Evolutionary conservation across 371 early-diverging fungal genomes (phyloP).

Genomic region (Mucor irregularis): DNA sequence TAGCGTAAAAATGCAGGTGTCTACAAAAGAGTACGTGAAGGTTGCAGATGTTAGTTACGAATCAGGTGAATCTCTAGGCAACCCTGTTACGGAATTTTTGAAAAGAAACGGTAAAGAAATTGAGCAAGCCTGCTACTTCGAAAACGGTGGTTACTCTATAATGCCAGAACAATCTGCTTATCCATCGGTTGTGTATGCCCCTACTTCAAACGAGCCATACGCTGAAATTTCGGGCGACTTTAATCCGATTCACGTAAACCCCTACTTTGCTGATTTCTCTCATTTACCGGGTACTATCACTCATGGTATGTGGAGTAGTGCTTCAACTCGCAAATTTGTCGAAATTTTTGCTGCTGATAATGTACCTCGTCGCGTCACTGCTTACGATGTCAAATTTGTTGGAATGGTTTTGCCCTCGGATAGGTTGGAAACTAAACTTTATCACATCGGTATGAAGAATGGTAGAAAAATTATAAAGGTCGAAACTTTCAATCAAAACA

Average conservation of each 20-base stretch:
- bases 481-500: slow-evolving; percentile 87
- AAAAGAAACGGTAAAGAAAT: slow-evolving; percentile 78
- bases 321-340: slow-evolving; percentile 93
- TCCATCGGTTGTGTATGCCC: slow-evolving; percentile 81
- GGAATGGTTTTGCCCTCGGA: slow-evolving; percentile 91
- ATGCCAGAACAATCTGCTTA: slow-evolving; percentile 83
- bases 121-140: slow-evolving; percentile 81
- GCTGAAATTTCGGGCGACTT: slow-evolving; percentile 88
- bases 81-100: slow-evolving; percentile 81
- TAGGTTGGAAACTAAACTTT: slow-evolving; percentile 84
- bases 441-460: slow-evolving; percentile 95
- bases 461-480: slow-evolving; percentile 95
- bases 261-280: slow-evolving; percentile 93
- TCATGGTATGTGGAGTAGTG: slow-evolving; percentile 98
- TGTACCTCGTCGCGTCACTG: slow-evolving; percentile 84
- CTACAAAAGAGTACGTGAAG: slow-evolving; percentile 81
- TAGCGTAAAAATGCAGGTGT: slow-evolving; percentile 79
- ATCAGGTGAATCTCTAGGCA: slow-evolving; percentile 74
- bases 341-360: slow-evolving; percentile 95
- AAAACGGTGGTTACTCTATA: slow-evolving; percentile 92
- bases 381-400: slow-evolving; percentile 79
- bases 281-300: slow-evolving; percentile 94
- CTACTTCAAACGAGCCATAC: slow-evolving; percentile 85
- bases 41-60: slow-evolving; percentile 84
- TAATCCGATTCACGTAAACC: slow-evolving; percentile 97